A percentile compares a stretch with the other conserved stretches of the same genome.
These are phyloP conservation scores for Plantago major DNA, from an alignment of 257 asterid genomes.

Conservation along the genomic window DNA sequence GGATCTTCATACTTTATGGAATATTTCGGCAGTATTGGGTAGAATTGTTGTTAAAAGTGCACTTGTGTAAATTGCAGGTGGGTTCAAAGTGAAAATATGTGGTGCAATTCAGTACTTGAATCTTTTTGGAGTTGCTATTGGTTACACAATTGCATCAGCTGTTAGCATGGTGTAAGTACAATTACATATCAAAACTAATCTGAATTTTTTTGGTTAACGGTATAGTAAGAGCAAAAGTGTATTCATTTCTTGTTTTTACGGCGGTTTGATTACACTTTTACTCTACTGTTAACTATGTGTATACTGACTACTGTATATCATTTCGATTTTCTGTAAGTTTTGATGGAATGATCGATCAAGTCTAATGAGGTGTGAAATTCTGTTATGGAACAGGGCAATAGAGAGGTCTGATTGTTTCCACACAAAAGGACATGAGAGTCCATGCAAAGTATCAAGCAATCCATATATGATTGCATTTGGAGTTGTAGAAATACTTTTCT, in stretches of 20 bases:
- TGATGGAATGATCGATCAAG: not conserved
- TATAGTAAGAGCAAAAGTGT: too few relatives aligned
- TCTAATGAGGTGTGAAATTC: not conserved
- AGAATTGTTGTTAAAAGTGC: too few relatives aligned
- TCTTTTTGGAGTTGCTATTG: conserved; percentile 29
- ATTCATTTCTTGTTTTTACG: too few relatives aligned
- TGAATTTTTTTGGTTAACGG: too few relatives aligned
- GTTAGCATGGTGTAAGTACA: conserved; percentile 26
- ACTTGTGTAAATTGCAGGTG: conserved; percentile 20
- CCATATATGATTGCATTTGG: conserved; percentile 29
- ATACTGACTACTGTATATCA: too few relatives aligned
- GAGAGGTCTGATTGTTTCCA: conserved; percentile 28
- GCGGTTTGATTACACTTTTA: too few relatives aligned
- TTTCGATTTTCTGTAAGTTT: too few relatives aligned
- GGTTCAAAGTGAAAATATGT: conserved; percentile 25
- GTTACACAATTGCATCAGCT: conserved; percentile 30
- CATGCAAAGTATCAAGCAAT: conserved; percentile 23
- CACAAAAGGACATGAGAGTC: conserved; percentile 16
- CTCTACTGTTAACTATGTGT: too few relatives aligned
- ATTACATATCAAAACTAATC: too few relatives aligned
- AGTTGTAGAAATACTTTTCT: conserved; percentile 17
- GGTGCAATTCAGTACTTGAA: conserved; percentile 32
- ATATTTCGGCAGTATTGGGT: too few relatives aligned
- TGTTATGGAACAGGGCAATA: conserved; percentile 22
- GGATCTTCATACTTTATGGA: too few relatives aligned